Evolutionary conservation across 106 monocot species (phyloP).

Genomic region (Amphibolis antarctica): DNA sequence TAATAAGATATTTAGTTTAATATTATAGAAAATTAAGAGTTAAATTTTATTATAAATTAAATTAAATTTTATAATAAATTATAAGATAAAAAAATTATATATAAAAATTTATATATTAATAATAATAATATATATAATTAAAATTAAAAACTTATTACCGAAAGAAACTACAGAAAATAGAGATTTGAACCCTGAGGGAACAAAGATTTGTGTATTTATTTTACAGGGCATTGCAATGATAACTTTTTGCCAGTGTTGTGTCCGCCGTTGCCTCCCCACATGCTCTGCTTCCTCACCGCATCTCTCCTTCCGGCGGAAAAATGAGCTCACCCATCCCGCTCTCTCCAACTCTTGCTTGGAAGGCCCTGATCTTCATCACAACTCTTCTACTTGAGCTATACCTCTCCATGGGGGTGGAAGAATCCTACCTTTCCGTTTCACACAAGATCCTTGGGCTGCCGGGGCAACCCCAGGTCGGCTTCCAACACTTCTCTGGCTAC

Average conservation of each 20-base stretch:
- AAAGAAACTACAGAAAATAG: neutral
- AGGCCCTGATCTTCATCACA: conserved; percentile 21
- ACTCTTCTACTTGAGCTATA: conserved; percentile 18
- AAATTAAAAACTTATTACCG: too few species aligned
- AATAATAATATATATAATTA: too few species aligned
- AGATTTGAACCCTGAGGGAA: neutral
- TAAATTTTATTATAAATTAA: too few species aligned
- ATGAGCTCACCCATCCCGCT: neutral
- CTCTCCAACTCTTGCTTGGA: conserved; percentile 10
- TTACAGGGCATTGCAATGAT: neutral
- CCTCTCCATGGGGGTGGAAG: conserved; percentile 15
- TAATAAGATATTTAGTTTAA: too few species aligned
- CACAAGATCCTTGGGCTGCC: conserved; percentile 71
- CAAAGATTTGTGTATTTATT: neutral
- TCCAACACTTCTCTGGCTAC: conserved; percentile 87
- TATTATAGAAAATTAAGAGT: too few species aligned
- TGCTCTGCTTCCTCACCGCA: neutral
- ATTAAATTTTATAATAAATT: too few species aligned
- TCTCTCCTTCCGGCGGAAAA: neutral
- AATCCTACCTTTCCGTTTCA: conserved; percentile 6
- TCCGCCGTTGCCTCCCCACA: neutral
- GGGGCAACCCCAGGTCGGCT: conserved; percentile 79
- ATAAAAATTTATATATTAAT: too few species aligned
- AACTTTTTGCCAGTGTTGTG: neutral
- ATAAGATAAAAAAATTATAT: too few species aligned